A percentile compares a stretch with the other conserved stretches of the same genome.
These are phyloP conservation scores for Spergularia bocconei DNA, from an alignment of 148 eudicot genomes.

Conservation along the genomic window DNA sequence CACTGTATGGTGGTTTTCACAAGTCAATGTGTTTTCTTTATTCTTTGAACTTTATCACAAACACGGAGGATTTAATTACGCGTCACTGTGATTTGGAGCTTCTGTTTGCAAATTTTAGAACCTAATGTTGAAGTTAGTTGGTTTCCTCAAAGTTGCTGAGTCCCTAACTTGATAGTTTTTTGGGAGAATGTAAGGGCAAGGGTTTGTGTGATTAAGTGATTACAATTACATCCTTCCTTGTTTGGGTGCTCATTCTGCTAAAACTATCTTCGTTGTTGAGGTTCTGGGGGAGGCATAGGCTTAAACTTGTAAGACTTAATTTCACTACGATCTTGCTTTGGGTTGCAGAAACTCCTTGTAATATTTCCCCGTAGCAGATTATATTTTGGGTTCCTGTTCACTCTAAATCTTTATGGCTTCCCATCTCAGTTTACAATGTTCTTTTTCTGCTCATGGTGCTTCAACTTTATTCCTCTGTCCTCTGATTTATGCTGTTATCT, in stretches of 20 bases:
- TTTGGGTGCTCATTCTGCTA: too few relatives aligned
- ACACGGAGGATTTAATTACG: not conserved
- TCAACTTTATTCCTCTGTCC: not conserved
- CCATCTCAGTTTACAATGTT: not conserved
- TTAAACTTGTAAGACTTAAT: not conserved
- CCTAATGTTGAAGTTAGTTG: too few relatives aligned
- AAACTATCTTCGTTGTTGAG: too few relatives aligned
- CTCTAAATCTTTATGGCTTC: not conserved
- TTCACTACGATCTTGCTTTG: not conserved
- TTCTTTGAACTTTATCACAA: not conserved
- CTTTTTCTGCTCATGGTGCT: slow-evolving; percentile 6
- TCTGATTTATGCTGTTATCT: not conserved
- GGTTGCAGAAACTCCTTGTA: not conserved
- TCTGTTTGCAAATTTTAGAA: not conserved
- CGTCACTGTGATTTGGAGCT: not conserved
- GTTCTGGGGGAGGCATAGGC: too few relatives aligned
- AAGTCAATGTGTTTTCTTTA: not conserved
- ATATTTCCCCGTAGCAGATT: not conserved
- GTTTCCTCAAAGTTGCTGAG: too few relatives aligned
- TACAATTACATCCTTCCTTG: too few relatives aligned
- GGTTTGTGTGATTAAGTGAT: too few relatives aligned
- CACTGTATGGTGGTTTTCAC: not conserved
- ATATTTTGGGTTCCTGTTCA: not conserved
- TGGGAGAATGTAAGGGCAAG: too few relatives aligned
- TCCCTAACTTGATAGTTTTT: too few relatives aligned